phyloP scores from a whole-genome alignment of 768 basidiomycete species.

The Fibroporia radiculosa region DNA sequence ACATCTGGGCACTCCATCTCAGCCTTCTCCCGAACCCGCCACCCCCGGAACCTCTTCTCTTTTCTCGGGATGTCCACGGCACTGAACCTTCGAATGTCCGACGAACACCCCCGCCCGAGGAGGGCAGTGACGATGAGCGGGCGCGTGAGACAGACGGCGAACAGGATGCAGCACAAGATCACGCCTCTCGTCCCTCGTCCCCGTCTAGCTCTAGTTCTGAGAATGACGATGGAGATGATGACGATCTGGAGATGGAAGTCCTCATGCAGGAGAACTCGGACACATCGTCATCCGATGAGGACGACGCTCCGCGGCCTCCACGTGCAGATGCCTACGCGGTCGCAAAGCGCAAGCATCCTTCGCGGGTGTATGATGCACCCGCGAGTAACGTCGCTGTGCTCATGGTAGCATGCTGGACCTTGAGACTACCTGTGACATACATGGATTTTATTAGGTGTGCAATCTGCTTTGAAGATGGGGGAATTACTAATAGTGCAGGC shows the following conservation, averaged over 20 bases:
- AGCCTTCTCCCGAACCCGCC: conserved; percentile 51
- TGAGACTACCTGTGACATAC: conserved; percentile 71
- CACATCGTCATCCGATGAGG: conserved; percentile 23
- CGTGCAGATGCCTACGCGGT: conserved; percentile 3
- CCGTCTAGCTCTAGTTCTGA: conserved; percentile 25
- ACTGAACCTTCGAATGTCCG: neutral
- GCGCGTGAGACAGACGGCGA: too few relatives aligned
- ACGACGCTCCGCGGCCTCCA: conserved; percentile 6
- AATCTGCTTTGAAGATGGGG: neutral
- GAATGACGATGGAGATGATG: conserved; percentile 24
- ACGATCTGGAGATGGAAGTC: conserved; percentile 30
- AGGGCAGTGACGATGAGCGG: conserved; percentile 5
- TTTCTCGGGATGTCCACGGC: conserved; percentile 28
- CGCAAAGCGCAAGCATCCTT: conserved; percentile 13
- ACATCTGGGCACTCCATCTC: conserved; percentile 77
- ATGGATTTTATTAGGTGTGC: conserved; percentile 63
- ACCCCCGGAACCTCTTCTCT: conserved; percentile 49
- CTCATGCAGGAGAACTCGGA: conserved; percentile 34
- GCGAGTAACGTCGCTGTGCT: conserved; percentile 59
- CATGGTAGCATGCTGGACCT: conserved; percentile 68
- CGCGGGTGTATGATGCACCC: conserved; percentile 30
- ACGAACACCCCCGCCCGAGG: conserved; percentile 7
- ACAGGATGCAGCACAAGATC: neutral
- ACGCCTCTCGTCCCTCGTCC: neutral
- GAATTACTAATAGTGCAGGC: conserved; percentile 29